Percentiles rank a stretch among this genome's conserved stretches.
These are phyloP conservation scores for Colletotrichum paranaense DNA, from an alignment of 2,329 filamentous ascomycete genomes.

Conservation along the genomic window DNA sequence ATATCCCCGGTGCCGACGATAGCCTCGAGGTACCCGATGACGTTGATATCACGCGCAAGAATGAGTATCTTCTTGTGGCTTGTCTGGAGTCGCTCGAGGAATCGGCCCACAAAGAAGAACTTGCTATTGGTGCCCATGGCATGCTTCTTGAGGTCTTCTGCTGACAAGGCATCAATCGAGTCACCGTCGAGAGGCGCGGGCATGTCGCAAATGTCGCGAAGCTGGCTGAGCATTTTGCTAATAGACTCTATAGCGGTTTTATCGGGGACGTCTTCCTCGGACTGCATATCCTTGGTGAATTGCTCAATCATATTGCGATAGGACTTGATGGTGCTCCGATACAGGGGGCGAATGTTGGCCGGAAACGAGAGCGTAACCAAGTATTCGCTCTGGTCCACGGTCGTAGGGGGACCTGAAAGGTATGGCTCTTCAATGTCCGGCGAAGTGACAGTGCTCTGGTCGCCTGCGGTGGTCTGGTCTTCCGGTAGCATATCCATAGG, in stretches of 20 bases:
- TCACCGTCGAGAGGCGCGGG: conserved; percentile 64
- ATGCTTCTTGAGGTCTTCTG: conserved; percentile 61
- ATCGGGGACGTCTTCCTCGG: conserved; percentile 17
- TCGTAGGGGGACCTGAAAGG: conserved; percentile 13
- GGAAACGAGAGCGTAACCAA: conserved; percentile 68
- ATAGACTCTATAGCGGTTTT: conserved; percentile 55
- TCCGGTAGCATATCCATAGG: conserved; percentile 21
- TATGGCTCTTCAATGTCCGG: conserved; percentile 27
- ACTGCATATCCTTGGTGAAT: conserved; percentile 48
- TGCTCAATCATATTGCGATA: conserved; percentile 56
- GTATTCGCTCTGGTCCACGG: conserved; percentile 53
- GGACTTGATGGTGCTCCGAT: conserved; percentile 60
- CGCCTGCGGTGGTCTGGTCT: conserved; percentile 19
- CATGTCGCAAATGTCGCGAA: conserved; percentile 68
- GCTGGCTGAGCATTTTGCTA: conserved; percentile 60
- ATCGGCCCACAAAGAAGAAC: conserved; percentile 67
- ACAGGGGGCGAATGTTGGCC: conserved; percentile 62
- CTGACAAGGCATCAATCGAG: conserved; percentile 49
- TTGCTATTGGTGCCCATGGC: conserved; percentile 69
- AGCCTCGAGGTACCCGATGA: conserved; percentile 63
- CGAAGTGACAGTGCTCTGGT: conserved; percentile 23
- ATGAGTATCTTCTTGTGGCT: conserved; percentile 63
- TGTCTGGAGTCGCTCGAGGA: conserved; percentile 58
- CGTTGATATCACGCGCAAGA: conserved; percentile 60
- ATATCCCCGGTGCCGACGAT: conserved; percentile 55